Evolutionary conservation across 352 stramenopile genomes (phyloP).

Genomic region (Aphanomyces cochlioides): DNA sequence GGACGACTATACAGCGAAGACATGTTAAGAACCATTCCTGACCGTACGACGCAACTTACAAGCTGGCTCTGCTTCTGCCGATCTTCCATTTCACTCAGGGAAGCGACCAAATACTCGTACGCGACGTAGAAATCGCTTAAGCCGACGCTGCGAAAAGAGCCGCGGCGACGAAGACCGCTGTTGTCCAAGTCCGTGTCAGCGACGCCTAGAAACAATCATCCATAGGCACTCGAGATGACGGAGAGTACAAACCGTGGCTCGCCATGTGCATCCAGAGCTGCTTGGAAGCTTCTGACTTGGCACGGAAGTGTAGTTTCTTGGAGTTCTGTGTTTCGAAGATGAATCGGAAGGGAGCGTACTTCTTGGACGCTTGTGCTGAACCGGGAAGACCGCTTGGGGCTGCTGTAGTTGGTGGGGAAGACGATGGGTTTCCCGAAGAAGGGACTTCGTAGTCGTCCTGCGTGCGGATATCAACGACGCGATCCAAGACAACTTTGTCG

Average conservation of each 20-base stretch:
- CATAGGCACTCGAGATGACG: slow-evolving; percentile 39
- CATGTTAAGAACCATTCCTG: not conserved
- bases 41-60: too few relatives aligned
- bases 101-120: slow-evolving; percentile 70
- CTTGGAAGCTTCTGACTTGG: slow-evolving; percentile 76
- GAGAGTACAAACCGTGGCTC: slow-evolving; percentile 50
- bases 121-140: slow-evolving; percentile 69
- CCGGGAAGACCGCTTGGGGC: slow-evolving; percentile 13
- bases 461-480: slow-evolving; percentile 67
- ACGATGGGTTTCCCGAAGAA: slow-evolving; percentile 11
- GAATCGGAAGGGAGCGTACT: slow-evolving; percentile 54
- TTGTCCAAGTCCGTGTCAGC: slow-evolving; percentile 29
- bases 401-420: not conserved
- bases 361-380: slow-evolving; percentile 35
- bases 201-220: slow-evolving; percentile 4
- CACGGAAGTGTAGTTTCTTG: slow-evolving; percentile 82
- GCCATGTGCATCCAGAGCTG: slow-evolving; percentile 80
- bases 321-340: slow-evolving; percentile 77
- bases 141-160: slow-evolving; percentile 20
- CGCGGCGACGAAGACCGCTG: slow-evolving; percentile 13
- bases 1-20: slow-evolving; percentile 11
- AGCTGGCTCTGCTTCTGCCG: slow-evolving; percentile 1
- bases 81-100: slow-evolving; percentile 46
- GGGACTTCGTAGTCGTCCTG: slow-evolving; percentile 21
- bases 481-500: slow-evolving; percentile 67